These are phyloP conservation scores for Sporothrix pseudoabietina DNA, from an alignment of 2,329 filamentous ascomycete genomes.

Conservation along the genomic window DNA sequence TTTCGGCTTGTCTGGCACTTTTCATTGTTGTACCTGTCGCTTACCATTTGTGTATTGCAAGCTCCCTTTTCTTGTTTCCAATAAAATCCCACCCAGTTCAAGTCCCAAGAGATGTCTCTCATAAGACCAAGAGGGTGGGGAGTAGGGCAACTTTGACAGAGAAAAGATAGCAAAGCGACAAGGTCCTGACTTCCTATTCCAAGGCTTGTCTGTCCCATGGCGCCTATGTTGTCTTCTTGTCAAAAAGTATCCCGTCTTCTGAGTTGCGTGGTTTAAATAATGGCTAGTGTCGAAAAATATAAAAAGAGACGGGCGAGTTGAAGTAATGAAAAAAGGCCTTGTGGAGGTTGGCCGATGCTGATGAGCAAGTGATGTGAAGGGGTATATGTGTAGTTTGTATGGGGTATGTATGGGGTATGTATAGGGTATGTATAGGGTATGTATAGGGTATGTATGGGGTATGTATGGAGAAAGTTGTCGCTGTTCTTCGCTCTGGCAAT, in stretches of 20 bases:
- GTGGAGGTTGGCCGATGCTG: background rate
- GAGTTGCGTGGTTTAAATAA: conserved; percentile 15
- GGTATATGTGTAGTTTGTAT: conserved; percentile 2
- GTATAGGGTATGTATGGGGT: too few relatives aligned
- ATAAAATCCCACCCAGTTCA: background rate
- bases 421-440: too few relatives aligned
- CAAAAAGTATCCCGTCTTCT: background rate
- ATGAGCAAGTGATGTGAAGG: background rate
- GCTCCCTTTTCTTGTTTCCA: conserved; percentile 1
- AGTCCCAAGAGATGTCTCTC: conserved; percentile 1
- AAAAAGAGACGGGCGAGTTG: background rate
- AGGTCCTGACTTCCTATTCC: background rate
- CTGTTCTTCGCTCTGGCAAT: background rate
- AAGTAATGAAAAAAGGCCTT: background rate
- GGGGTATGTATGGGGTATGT: background rate
- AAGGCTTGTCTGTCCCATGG: background rate
- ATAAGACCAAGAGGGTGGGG: background rate
- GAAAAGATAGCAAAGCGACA: background rate
- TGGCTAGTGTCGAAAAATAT: background rate
- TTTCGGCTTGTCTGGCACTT: background rate
- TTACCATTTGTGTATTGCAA: conserved; percentile 2
- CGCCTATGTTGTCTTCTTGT: background rate
- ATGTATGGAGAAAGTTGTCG: background rate
- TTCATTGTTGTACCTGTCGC: too few relatives aligned
- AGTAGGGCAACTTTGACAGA: background rate